These are phyloP conservation scores for Stereocaulon alpinum DNA, from an alignment of 495 filamentous ascomycete species.

Conservation along the genomic window DNA sequence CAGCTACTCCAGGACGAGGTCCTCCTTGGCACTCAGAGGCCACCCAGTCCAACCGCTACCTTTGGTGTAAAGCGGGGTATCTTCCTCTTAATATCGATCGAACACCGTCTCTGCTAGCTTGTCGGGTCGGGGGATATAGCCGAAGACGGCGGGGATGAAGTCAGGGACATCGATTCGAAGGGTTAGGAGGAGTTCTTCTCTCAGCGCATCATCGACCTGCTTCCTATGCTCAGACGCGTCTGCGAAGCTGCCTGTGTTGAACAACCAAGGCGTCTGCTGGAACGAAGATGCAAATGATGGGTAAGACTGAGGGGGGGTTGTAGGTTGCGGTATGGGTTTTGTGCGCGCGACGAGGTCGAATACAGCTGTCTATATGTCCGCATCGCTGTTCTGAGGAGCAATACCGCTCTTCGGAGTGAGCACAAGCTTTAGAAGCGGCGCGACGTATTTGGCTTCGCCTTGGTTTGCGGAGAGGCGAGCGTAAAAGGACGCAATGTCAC, in stretches of 20 bases:
- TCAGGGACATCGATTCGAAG: slow-evolving; percentile 28
- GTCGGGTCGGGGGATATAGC: slow-evolving; percentile 3
- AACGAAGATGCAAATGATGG: background rate
- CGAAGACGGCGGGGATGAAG: slow-evolving; percentile 11
- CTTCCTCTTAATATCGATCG: slow-evolving; percentile 18
- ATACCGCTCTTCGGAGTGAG: too few relatives aligned
- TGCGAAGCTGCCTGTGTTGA: slow-evolving; percentile 34
- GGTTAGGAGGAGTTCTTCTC: slow-evolving; percentile 19
- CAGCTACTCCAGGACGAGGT: slow-evolving; percentile 27
- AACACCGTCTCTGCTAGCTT: slow-evolving; percentile 23
- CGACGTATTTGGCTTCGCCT: too few relatives aligned
- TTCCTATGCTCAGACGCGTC: slow-evolving; percentile 35
- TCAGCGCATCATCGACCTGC: slow-evolving; percentile 33
- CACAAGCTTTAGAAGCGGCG: too few relatives aligned
- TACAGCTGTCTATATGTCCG: too few relatives aligned
- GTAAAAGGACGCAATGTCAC: too few relatives aligned
- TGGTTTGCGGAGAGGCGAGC: too few relatives aligned
- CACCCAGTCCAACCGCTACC: slow-evolving; percentile 22
- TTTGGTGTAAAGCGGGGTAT: slow-evolving; percentile 18
- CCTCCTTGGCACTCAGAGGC: slow-evolving; percentile 8
- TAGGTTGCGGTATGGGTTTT: background rate
- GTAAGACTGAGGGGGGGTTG: background rate
- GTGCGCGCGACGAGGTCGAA: too few relatives aligned
- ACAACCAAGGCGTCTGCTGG: slow-evolving; percentile 32
- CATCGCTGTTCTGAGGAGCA: too few relatives aligned